Evolutionary conservation across 306 rosid genomes (phyloP).

Genomic region (Ormosia emarginata): DNA sequence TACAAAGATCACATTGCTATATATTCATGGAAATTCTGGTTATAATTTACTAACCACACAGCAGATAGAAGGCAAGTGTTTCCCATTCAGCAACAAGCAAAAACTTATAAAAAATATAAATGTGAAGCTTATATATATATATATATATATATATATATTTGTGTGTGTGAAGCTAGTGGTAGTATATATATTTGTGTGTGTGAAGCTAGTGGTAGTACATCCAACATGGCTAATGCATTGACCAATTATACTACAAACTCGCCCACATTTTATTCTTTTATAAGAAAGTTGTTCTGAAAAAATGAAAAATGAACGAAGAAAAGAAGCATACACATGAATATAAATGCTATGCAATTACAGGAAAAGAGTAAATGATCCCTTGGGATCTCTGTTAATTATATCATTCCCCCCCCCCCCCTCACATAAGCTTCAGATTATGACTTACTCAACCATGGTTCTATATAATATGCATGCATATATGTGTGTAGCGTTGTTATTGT

Average conservation of each 20-base stretch:
- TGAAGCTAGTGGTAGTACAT: no score
- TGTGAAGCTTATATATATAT: no score
- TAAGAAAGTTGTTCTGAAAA: not conserved
- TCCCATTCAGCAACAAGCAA: not conserved
- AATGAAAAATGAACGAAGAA: not conserved
- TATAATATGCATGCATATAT: not conserved
- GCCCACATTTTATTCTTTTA: not conserved
- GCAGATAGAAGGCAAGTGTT: not conserved
- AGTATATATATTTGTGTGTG: no score
- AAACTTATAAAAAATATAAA: not conserved
- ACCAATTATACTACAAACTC: not conserved
- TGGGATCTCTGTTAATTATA: conserved; percentile 33
- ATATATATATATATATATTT: no score
- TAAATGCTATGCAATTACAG: conserved; percentile 8
- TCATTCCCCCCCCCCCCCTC: not conserved
- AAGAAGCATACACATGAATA: not conserved
- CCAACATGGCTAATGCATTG: not conserved
- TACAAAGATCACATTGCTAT: not conserved
- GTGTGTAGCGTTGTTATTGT: not conserved
- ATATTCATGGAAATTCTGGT: not conserved
- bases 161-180: no score
- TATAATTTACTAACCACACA: not conserved
- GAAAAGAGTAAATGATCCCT: conserved; percentile 35
- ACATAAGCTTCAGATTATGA: conserved; percentile 16
- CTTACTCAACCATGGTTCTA: conserved; percentile 21